A percentile compares a stretch with the other conserved stretches of the same genome.
phyloP scores from a whole-genome alignment of 2,329 filamentous ascomycete species.

The Nakataea oryzae region DNA sequence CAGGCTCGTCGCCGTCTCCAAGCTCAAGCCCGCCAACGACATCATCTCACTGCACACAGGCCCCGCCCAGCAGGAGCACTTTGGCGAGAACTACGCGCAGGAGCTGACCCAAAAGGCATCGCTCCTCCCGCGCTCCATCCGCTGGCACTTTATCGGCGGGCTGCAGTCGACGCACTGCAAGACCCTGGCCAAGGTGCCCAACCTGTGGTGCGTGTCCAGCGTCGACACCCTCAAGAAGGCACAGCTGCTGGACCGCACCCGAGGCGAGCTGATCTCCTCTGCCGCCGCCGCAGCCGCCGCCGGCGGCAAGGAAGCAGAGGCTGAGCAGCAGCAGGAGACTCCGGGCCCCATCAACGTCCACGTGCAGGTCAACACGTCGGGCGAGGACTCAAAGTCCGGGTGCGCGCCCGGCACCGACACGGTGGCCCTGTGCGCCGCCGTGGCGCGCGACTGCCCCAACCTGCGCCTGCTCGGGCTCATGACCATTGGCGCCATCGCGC shows the following conservation, averaged over 20 bases:
- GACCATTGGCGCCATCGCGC: conserved; percentile 93
- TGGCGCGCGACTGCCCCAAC: conserved; percentile 61
- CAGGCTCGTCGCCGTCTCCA: conserved; percentile 88
- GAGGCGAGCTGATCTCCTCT: conserved; percentile 43
- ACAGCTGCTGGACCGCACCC: conserved; percentile 65
- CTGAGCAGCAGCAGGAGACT: conserved; percentile 2
- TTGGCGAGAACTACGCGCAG: conserved; percentile 94
- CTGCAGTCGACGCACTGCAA: conserved; percentile 87
- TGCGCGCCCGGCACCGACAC: conserved; percentile 56
- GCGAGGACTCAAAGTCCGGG: conserved; percentile 77
- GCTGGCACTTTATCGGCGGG: conserved; percentile 95
- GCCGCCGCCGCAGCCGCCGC: conserved; percentile 10
- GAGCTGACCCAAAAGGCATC: conserved; percentile 81
- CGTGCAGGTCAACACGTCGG: conserved; percentile 92
- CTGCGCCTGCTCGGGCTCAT: conserved; percentile 75
- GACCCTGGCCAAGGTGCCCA: conserved; percentile 72
- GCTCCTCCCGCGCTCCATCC: conserved; percentile 64
- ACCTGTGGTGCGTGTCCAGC: conserved; percentile 85
- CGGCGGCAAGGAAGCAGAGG: too few relatives aligned
- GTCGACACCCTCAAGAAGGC: conserved; percentile 87
- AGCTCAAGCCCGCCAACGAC: conserved; percentile 88
- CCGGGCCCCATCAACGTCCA: conserved; percentile 54
- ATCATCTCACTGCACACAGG: conserved; percentile 70
- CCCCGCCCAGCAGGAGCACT: conserved; percentile 56
- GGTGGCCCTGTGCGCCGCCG: conserved; percentile 55